phyloP scores from a whole-genome alignment of 129 eudicot species.

The Arctium minus region DNA sequence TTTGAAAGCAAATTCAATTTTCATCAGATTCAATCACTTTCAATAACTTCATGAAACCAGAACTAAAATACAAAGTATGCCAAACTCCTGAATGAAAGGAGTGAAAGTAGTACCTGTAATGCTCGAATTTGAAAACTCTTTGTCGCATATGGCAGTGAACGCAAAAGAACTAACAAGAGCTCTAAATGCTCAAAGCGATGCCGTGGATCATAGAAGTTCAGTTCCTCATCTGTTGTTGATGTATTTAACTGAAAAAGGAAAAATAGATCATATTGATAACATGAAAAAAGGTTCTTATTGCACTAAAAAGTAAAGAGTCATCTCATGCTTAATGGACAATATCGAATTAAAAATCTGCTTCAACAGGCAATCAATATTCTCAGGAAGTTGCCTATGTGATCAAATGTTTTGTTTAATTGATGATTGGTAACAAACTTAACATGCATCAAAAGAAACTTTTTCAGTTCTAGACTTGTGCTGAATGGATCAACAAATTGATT shows the following conservation, averaged over 20 bases:
- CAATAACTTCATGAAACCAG: neutral
- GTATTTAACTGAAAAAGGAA: constrained; percentile 54
- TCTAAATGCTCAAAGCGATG: constrained; percentile 84
- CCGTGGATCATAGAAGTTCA: constrained; percentile 80
- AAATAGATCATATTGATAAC: constrained; percentile 10
- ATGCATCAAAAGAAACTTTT: neutral
- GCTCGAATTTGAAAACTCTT: constrained; percentile 67
- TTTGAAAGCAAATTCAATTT: neutral
- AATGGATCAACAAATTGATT: no score
- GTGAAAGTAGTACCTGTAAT: constrained; percentile 57
- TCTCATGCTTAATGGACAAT: neutral
- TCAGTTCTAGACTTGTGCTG: no score
- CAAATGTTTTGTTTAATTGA: neutral
- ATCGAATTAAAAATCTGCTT: neutral
- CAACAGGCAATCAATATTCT: neutral
- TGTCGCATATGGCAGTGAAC: constrained; percentile 77
- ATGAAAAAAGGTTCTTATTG: neutral
- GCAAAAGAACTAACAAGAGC: constrained; percentile 75
- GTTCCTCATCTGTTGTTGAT: constrained; percentile 71
- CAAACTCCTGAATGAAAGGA: neutral
- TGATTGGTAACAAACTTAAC: neutral
- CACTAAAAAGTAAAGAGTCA: neutral
- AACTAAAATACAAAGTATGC: neutral
- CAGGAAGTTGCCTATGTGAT: neutral
- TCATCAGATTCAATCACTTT: neutral